These are phyloP conservation scores for Juglanconis sp. DNA, from an alignment of 2,329 filamentous ascomycete genomes.

Conservation along the genomic window DNA sequence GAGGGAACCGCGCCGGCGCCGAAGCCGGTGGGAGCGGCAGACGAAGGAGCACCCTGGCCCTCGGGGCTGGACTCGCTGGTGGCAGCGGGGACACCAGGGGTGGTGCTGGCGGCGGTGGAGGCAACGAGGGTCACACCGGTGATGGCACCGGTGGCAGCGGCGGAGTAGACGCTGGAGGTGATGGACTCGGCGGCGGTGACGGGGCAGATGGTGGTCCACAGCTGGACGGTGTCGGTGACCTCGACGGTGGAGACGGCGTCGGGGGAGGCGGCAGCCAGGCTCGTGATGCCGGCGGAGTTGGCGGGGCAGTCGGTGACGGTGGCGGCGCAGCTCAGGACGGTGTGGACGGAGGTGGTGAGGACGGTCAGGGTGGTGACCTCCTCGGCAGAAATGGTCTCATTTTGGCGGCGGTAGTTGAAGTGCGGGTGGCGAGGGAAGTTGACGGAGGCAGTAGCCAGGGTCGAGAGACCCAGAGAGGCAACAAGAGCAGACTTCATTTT, in stretches of 20 bases:
- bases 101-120: conserved; percentile 33
- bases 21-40: conserved; percentile 8
- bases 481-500: conserved; percentile 46
- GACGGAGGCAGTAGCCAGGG: conserved; percentile 37
- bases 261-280: conserved; percentile 26
- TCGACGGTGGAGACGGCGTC: conserved; percentile 27
- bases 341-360: conserved; percentile 31
- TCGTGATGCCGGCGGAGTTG: conserved; percentile 25
- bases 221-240: conserved; percentile 36
- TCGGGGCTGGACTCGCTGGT: conserved; percentile 16
- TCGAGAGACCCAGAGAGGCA: conserved; percentile 42
- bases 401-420: conserved; percentile 27
- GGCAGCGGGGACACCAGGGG: conserved; percentile 16
- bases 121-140: conserved; percentile 39
- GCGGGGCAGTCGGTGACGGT: conserved; percentile 40
- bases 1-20: neutral
- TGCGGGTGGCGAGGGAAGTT: conserved; percentile 36
- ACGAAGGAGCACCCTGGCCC: conserved; percentile 16
- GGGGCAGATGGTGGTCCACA: conserved; percentile 41
- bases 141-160: conserved; percentile 30
- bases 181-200: conserved; percentile 37
- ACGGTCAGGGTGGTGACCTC: conserved; percentile 37
- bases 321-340: conserved; percentile 35
- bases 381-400: conserved; percentile 17
- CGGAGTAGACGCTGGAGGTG: conserved; percentile 33